Base-by-base conservation (phyloP, 495 filamentous ascomycete genomes). In the Usnea hakonensis region DNA sequence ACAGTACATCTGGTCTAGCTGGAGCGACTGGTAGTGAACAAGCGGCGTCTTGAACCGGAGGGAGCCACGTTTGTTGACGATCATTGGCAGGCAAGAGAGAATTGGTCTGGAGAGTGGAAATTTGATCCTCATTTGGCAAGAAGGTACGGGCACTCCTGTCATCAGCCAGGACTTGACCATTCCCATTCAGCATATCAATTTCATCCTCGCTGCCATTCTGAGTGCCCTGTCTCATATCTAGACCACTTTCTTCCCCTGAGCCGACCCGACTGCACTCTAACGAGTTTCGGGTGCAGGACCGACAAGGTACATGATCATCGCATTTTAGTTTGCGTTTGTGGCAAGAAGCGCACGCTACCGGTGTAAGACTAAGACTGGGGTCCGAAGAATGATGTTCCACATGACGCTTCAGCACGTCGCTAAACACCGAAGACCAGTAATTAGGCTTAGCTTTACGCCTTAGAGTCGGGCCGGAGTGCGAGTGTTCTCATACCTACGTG, bases 371-470 rank as follows among this genome's bases (percentile, higher is more conserved):
- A 36, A 32, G 32, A 44, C 54, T 23, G 43, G 32, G 21, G 35
- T 62, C 55, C 50, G 46, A 37, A 16, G 59, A 43, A 36, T 62
- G 64, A 61, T 72, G 68, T 59, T 72, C 66, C 30, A 72, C 52
- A 58, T 72, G 70, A 44, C 70, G 69, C 60, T 65, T 70, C 33
- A 69, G 59, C 2, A 72, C 70, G 58, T 72, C 70, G 41, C 68
- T 70, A 53, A 5, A 54, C 33, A 8, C 28, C n/a, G n/a, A n/a
- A n/a, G 36, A 6, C 28, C n/a, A 50, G 14, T 26, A 28, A 61
- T 9, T 33, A 60, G 26, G 57, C 14, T 19, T 48, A 23, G 50
- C 50, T 53, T 53, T 5, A 53, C 66, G 52, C 44, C 57, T 5
- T 32, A 41, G 11, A 36, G n/a, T n/a, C n/a, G 35, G 35, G 46